Evolutionary conservation across 2,329 filamentous ascomycete species (phyloP).

Genomic region (Shiraia sp.): DNA sequence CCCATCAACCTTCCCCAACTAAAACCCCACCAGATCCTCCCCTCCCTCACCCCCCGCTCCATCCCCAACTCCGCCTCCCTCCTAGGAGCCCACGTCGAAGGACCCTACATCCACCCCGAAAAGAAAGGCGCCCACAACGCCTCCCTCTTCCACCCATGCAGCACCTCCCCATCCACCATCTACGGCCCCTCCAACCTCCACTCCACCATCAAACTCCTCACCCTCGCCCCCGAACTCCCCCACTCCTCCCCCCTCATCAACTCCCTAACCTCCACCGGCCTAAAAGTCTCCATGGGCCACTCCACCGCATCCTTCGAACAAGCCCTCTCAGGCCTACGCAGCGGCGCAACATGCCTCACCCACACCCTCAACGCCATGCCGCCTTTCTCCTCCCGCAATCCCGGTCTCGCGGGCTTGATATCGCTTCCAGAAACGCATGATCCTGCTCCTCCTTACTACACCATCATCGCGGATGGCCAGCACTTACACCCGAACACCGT

Average conservation of each 20-base stretch:
- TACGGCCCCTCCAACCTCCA: conserved; percentile 53
- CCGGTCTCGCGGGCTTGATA: conserved; percentile 54
- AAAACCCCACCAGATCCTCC: conserved; percentile 49
- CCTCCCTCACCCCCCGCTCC: conserved; percentile 50
- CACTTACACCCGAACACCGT: conserved; percentile 58
- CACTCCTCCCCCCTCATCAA: conserved; percentile 48
- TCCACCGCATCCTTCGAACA: conserved; percentile 53
- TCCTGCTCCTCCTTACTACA: conserved; percentile 51
- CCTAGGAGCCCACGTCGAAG: conserved; percentile 61
- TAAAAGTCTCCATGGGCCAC: conserved; percentile 56
- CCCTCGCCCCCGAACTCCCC: conserved; percentile 58
- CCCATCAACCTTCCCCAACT: no score
- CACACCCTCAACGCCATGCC: conserved; percentile 62
- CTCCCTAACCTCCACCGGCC: conserved; percentile 46
- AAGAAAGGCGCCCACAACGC: conserved; percentile 60
- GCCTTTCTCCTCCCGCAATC: conserved; percentile 54
- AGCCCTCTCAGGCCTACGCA: conserved; percentile 50
- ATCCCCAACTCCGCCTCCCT: conserved; percentile 53
- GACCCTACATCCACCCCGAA: conserved; percentile 57
- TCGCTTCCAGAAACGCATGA: conserved; percentile 27
- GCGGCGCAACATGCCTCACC: conserved; percentile 57
- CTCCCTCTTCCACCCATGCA: conserved; percentile 48
- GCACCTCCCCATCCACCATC: conserved; percentile 40
- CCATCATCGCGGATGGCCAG: conserved; percentile 58
- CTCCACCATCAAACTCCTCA: conserved; percentile 53